phyloP scores from a whole-genome alignment of 2,329 filamentous ascomycete species.

The Dactylonectria macrodidyma region DNA sequence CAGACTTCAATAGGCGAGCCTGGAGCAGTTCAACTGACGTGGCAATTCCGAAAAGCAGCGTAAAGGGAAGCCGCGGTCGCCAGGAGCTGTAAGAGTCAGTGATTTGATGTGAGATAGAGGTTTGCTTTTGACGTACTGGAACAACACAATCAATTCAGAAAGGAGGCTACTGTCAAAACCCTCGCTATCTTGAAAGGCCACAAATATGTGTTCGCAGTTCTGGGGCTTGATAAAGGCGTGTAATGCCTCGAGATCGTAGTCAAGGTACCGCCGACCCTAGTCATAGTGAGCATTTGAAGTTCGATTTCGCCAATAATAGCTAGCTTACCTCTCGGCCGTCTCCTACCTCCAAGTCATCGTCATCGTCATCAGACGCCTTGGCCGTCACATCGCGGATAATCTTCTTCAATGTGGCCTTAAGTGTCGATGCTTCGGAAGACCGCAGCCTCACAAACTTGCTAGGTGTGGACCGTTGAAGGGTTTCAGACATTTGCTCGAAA shows the following conservation, averaged over 20 bases:
- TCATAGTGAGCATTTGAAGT: conserved; percentile 32
- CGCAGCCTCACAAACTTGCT: conserved; percentile 77
- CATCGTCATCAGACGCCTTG: conserved; percentile 65
- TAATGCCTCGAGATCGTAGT: conserved; percentile 84
- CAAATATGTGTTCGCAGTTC: conserved; percentile 71
- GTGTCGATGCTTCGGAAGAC: conserved; percentile 79
- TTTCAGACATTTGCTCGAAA: conserved; percentile 78
- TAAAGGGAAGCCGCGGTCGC: conserved; percentile 83
- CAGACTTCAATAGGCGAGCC: conserved; percentile 78
- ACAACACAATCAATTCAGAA: conserved; percentile 77
- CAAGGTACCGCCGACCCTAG: conserved; percentile 76
- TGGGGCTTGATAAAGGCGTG: conserved; percentile 71
- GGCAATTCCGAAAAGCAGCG: conserved; percentile 83
- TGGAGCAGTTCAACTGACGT: conserved; percentile 87
- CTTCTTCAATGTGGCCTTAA: conserved; percentile 81
- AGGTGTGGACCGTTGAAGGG: conserved; percentile 61
- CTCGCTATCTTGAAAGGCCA: conserved; percentile 87
- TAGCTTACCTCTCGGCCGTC: conserved; percentile 62
- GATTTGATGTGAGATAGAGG: background rate
- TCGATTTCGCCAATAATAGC: background rate
- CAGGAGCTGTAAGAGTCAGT: conserved; percentile 66
- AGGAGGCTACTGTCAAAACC: conserved; percentile 83
- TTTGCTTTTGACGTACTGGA: conserved; percentile 68
- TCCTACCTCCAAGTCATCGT: conserved; percentile 66
- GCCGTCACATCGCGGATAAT: conserved; percentile 78